These are phyloP conservation scores for Paecilomyces fulvus DNA, from an alignment of 2,329 filamentous ascomycete genomes.

Conservation along the genomic window DNA sequence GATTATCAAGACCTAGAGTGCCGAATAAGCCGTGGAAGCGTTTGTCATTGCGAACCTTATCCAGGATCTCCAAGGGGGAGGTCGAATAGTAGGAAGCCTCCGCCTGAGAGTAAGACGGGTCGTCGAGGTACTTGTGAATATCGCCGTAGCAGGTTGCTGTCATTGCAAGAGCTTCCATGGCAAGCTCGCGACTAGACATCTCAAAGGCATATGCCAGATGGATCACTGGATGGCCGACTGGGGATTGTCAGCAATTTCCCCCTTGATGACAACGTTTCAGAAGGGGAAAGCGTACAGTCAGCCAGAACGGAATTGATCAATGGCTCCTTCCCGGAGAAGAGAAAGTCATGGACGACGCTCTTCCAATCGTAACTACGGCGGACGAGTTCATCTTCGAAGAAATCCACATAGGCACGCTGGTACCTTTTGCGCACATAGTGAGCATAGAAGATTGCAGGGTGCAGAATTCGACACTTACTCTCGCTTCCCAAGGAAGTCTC, in stretches of 20 bases:
- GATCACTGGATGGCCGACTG: slow-evolving; percentile 86
- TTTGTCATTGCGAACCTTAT: slow-evolving; percentile 59
- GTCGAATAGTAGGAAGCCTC: slow-evolving; percentile 52
- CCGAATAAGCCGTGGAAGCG: slow-evolving; percentile 61
- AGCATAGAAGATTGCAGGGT: neutral
- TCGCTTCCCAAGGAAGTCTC: slow-evolving; percentile 68
- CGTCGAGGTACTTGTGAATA: slow-evolving; percentile 58
- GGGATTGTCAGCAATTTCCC: slow-evolving; percentile 18
- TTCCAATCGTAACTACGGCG: slow-evolving; percentile 76
- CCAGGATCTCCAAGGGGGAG: slow-evolving; percentile 62
- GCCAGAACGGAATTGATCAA: slow-evolving; percentile 72
- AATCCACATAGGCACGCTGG: slow-evolving; percentile 86
- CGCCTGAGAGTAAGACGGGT: slow-evolving; percentile 57
- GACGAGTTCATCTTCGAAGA: slow-evolving; percentile 87
- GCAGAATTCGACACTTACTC: slow-evolving; percentile 36
- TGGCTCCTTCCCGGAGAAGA: slow-evolving; percentile 61
- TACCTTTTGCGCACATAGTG: slow-evolving; percentile 43
- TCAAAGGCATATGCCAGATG: slow-evolving; percentile 93
- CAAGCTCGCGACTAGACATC: slow-evolving; percentile 73
- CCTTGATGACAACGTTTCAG: neutral
- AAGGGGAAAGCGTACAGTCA: slow-evolving; percentile 53
- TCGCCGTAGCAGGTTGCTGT: slow-evolving; percentile 51
- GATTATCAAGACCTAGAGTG: slow-evolving; percentile 51
- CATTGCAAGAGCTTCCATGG: slow-evolving; percentile 77
- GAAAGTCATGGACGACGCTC: slow-evolving; percentile 62